Evolutionary conservation across 805 yeast species (phyloP), one percentile per base, ranked within the genome.

Genomic region (Candida hungchunana): DNA sequence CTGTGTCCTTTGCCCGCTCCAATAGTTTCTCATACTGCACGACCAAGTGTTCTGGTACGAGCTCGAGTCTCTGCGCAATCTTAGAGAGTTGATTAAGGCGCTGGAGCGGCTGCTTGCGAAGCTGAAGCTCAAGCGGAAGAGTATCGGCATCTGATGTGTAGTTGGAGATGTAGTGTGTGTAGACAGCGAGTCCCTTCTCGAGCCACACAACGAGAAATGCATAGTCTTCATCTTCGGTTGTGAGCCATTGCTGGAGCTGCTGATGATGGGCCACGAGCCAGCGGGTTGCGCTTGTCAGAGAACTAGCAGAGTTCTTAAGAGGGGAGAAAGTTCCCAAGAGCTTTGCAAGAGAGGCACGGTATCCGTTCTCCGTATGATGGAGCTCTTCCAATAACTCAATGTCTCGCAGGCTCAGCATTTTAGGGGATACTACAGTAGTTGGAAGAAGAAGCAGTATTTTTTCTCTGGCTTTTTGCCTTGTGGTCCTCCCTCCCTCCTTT

Each of bases 191-290:
- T 11, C 42, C 40, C 19, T 31, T 22, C 23, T 42, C 43, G 20
- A 42, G 24, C 49, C 49, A 45, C 10, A 26, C 26, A 14, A 32
- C 16, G 13, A 44, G 26, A 6, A 35, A 23, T 2, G 34, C 21
- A 16, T 32, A 18, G 9, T 31, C 34, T 4, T 29, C 33, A 15
- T 33, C 36, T 5, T 26, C 28, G 11, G 26, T 11, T 8, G 18
- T 5, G 8, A 39, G 21, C 20, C 36, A 7, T 10, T 40, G 33
- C 4, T 25, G 18, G 12, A 47, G 32, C 4, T 32, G 14, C 23
- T 42, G 43, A 33, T 47, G 51, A 21, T 44, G 43, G 7, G 48
- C 46, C 8, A 39, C 38, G 15, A 46, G 37, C 11, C 43, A 26
- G 12, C 48, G 34, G 9, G 36, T 29, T 7, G 38, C 23, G 13